Percentiles rank a stretch among this genome's conserved stretches.
These are phyloP conservation scores for Trichoderma atrobrunneum DNA, from an alignment of 2,329 filamentous ascomycete genomes.

Conservation along the genomic window DNA sequence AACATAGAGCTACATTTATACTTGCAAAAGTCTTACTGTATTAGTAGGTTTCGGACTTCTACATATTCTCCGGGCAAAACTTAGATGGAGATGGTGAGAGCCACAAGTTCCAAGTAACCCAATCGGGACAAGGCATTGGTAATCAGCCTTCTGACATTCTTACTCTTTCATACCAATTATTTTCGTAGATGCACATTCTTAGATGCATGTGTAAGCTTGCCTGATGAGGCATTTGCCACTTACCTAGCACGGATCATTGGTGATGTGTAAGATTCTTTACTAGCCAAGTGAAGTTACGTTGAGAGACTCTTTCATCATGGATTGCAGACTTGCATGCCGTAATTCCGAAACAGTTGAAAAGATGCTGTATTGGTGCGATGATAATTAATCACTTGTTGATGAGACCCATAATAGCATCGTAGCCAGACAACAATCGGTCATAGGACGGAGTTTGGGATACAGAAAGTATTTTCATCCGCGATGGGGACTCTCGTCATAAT, in stretches of 20 bases:
- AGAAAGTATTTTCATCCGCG: neutral
- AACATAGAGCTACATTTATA: neutral
- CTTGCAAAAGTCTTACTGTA: neutral
- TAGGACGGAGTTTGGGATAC: neutral
- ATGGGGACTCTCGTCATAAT: neutral
- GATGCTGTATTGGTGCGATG: neutral
- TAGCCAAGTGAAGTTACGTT: neutral
- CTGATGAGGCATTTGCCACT: neutral
- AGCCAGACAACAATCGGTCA: neutral
- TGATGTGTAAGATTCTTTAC: neutral
- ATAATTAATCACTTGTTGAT: neutral
- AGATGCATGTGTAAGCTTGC: neutral
- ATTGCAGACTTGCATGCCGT: neutral
- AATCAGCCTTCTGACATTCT: neutral
- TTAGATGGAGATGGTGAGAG: neutral
- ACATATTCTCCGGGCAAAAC: neutral
- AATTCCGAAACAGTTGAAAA: neutral
- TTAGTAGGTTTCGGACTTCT: neutral
- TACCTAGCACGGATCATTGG: neutral
- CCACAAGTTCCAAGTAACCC: neutral
- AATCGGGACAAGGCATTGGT: neutral
- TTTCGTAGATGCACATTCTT: neutral
- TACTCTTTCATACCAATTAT: neutral
- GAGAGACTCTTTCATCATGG: neutral
- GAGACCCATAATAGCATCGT: neutral